These are phyloP conservation scores for Urochloa ruziziensis DNA, from an alignment of 176 grass and related monocot species.

Conservation along the genomic window DNA sequence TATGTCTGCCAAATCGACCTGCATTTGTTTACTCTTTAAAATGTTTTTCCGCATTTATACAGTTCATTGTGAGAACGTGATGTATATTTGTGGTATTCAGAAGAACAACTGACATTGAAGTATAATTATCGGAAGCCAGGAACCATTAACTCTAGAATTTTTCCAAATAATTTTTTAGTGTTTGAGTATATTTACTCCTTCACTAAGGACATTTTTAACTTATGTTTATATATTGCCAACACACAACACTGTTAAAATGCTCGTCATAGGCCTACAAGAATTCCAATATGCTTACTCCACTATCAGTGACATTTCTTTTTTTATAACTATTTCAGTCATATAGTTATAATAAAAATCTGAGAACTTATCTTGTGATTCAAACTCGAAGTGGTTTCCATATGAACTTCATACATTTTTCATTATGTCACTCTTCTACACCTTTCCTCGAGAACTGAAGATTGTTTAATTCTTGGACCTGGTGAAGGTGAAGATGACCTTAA, in stretches of 20 bases:
- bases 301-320: not conserved
- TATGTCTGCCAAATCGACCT: not conserved
- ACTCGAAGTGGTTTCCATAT: not conserved
- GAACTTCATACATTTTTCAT: not conserved
- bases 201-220: not conserved
- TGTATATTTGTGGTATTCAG: not conserved
- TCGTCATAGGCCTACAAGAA: not conserved
- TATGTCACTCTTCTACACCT: not conserved
- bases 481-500: slow-evolving; percentile 73
- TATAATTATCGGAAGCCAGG: not conserved
- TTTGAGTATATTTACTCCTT: not conserved
- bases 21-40: not conserved
- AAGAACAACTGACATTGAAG: not conserved
- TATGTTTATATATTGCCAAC: not conserved
- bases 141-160: no score
- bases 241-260: not conserved
- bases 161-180: not conserved
- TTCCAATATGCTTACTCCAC: not conserved
- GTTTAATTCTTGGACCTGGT: slow-evolving; percentile 22
- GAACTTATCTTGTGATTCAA: not conserved
- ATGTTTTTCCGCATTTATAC: not conserved
- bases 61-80: not conserved
- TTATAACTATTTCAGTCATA: not conserved
- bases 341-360: not conserved
- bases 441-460: not conserved